These are phyloP conservation scores for Penicillium sp. DNA, from an alignment of 2,329 filamentous ascomycete genomes.

Conservation along the genomic window DNA sequence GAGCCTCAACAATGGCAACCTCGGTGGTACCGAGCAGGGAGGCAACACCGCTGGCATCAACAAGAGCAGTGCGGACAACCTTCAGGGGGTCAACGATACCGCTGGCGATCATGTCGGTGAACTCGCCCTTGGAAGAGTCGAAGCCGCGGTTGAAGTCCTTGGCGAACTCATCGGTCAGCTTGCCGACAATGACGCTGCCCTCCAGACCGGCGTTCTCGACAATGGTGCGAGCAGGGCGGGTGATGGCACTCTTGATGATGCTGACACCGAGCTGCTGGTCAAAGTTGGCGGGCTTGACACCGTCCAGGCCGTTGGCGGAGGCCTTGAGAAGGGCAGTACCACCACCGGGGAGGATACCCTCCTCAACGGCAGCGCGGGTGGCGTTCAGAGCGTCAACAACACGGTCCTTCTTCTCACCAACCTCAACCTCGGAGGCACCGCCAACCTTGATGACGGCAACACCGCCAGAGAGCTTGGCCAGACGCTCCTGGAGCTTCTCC, in stretches of 20 bases:
- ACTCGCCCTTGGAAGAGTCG: constrained; percentile 95
- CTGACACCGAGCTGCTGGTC: constrained; percentile 98
- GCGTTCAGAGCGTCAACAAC: constrained; percentile 98
- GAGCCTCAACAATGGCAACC: constrained; percentile 94
- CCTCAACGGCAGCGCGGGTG: constrained; percentile 96
- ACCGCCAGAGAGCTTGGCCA: constrained; percentile 98
- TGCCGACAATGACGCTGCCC: constrained; percentile 94
- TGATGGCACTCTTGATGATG: constrained; percentile 98
- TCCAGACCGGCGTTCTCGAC: constrained; percentile 97
- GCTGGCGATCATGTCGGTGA: constrained; percentile 95
- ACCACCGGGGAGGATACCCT: constrained; percentile 98
- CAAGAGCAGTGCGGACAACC: constrained; percentile 95
- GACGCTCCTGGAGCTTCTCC: constrained; percentile 99
- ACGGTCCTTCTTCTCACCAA: constrained; percentile 99
- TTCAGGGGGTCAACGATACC: constrained; percentile 99
- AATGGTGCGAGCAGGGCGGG: constrained; percentile 89
- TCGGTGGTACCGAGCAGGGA: constrained; percentile 97
- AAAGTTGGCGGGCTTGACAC: constrained; percentile 91
- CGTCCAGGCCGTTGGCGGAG: constrained; percentile 81
- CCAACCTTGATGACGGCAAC: constrained; percentile 99
- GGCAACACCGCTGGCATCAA: constrained; percentile 94
- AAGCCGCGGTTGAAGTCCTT: constrained; percentile 97
- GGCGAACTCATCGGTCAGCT: constrained; percentile 93
- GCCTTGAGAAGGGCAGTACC: constrained; percentile 98
- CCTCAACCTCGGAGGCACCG: constrained; percentile 96